phyloP scores from a whole-genome alignment of 768 basidiomycete species.

The Leccinum broughii region DNA sequence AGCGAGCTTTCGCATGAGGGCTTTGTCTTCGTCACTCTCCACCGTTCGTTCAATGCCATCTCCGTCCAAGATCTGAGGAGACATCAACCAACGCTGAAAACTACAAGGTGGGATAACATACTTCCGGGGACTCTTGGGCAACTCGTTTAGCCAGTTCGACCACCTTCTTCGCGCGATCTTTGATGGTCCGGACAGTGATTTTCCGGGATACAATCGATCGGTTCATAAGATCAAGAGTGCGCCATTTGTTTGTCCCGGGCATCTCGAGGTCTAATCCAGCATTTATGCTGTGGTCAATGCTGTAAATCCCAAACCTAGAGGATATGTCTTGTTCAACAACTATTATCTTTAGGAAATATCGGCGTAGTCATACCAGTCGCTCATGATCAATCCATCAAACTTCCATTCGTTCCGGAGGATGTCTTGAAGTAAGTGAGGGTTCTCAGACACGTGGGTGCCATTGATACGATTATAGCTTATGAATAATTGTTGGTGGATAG shows the following conservation, averaged over 20 bases:
- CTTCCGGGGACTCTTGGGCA: conserved; percentile 65
- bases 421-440: conserved; percentile 54
- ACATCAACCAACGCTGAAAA: neutral
- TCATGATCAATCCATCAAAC: conserved; percentile 74
- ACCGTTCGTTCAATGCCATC: conserved; percentile 65
- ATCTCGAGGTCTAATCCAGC: conserved; percentile 83
- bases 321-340: neutral
- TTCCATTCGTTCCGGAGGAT: conserved; percentile 75
- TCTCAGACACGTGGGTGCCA: conserved; percentile 71
- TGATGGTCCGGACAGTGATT: conserved; percentile 61
- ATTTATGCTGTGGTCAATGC: conserved; percentile 61
- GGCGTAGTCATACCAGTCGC: conserved; percentile 61
- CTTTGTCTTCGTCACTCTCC: conserved; percentile 61
- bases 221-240: conserved; percentile 65
- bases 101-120: conserved; percentile 20
- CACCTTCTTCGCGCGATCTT: conserved; percentile 64
- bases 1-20: conserved; percentile 66
- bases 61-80: conserved; percentile 60
- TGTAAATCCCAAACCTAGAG: conserved; percentile 69
- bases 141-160: conserved; percentile 71
- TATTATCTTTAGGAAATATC: neutral
- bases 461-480: conserved; percentile 73
- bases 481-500: neutral
- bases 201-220: conserved; percentile 62
- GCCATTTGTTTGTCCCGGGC: conserved; percentile 78